phyloP scores from a whole-genome alignment of 768 basidiomycete genomes.

The Pulveroboletus ravenelii region DNA sequence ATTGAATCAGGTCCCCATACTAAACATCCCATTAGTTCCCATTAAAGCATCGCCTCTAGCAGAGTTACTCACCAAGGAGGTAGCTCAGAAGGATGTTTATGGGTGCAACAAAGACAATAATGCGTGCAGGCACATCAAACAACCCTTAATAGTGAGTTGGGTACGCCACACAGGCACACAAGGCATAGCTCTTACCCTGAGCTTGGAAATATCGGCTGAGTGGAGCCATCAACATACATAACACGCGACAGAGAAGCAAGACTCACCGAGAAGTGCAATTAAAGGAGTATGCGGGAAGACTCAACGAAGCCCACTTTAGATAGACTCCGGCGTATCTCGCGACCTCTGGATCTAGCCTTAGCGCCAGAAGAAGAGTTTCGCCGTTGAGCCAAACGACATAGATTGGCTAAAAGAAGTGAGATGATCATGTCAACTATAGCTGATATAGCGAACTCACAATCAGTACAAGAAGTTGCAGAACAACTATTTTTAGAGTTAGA shows the following conservation, averaged over 20 bases:
- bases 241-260: too few species aligned
- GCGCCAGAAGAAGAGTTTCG: constrained; percentile 65
- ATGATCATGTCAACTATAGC: neutral
- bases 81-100: constrained; percentile 82
- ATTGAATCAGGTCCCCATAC: constrained; percentile 85
- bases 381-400: constrained; percentile 76
- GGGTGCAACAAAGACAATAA: constrained; percentile 77
- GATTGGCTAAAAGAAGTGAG: constrained; percentile 39
- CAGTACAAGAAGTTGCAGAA: constrained; percentile 29
- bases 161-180: too few species aligned
- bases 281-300: constrained; percentile 68
- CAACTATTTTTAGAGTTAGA: constrained; percentile 2
- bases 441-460: constrained; percentile 43
- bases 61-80: constrained; percentile 54
- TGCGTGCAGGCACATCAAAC: constrained; percentile 80
- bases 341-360: constrained; percentile 79
- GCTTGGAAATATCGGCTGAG: constrained; percentile 58
- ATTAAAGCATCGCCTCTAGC: neutral
- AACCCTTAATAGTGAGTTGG: constrained; percentile 41
- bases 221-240: constrained; percentile 31
- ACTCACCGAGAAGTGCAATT: constrained; percentile 47
- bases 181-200: constrained; percentile 53
- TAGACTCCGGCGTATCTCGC: constrained; percentile 72
- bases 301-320: constrained; percentile 65
- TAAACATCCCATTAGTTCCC: constrained; percentile 53